Evolutionary conservation across 169 alveolate genomes (phyloP), one percentile per base, ranked within the genome.

Genomic region (Cystoisospora suis): DNA sequence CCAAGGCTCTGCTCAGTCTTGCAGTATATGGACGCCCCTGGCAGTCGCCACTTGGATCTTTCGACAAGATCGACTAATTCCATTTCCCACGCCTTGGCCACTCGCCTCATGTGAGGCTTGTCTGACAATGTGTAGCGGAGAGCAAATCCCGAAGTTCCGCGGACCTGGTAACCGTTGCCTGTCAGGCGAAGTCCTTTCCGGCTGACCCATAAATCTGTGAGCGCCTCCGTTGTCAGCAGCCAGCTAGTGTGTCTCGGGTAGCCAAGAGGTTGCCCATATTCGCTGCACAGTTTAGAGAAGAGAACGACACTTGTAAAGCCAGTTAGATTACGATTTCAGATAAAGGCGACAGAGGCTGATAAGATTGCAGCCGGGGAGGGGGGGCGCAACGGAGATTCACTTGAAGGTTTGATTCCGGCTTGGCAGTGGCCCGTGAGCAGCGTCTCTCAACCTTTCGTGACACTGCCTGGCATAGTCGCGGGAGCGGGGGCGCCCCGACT

Each of bases 1-100:
- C 92, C 83, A 38, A 88, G 88, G 89, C 92, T 88, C 34, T 86
- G 83, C 32, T 88, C 92, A 0, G 92, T 88, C 47, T 88, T 88
- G n/a, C 75, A 77, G 40, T 86, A 86, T 42, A 88, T 88, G 65
- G 49, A 59, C 49, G 92, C 92, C 4, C 92, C 92, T 1, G 92
- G 92, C 49, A 88, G 70, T 15, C 45, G 34, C 85, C 77, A 72
- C 2, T 34, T 12, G 56, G 83, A 34, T 12, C 27, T 29, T 59
- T 79, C 81, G 15, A 88, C 83, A 58, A 77, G 83, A 15, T 79
- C 61, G 47, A 75, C 72, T 38, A 88, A 61, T 61, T 40, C 70
- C 75, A 58, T 40, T 46, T 88, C 92, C 92, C 92, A 88, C 34
- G 81, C 87, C 61, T 58, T 4, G 23, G 92, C 92, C 40, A n/a